A percentile compares a stretch with the other conserved stretches of the same genome.
Evolutionary conservation across 805 yeast genomes (phyloP).

Genomic region (Saccharomycopsis microspora): DNA sequence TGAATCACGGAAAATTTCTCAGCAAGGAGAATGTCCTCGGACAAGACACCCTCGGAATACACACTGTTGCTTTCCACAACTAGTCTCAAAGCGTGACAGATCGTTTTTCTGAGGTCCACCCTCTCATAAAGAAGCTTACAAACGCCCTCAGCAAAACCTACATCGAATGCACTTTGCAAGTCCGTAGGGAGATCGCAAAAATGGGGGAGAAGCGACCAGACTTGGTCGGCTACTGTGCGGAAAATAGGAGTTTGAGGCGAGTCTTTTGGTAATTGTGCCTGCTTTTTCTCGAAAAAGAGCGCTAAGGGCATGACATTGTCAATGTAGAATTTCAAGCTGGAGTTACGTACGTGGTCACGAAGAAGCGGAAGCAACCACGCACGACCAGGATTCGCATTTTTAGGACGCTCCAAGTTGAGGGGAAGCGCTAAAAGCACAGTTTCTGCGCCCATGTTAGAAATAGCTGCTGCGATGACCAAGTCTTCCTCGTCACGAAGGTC

Average conservation of each 20-base stretch:
- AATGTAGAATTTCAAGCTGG: conserved; percentile 55
- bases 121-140: conserved; percentile 66
- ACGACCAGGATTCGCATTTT: conserved; percentile 55
- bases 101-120: conserved; percentile 64
- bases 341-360: conserved; percentile 72
- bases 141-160: conserved; percentile 65
- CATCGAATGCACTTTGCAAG: conserved; percentile 49
- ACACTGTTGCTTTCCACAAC: conserved; percentile 67
- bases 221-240: conserved; percentile 78
- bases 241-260: conserved; percentile 69
- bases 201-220: conserved; percentile 84
- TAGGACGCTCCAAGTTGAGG: conserved; percentile 54
- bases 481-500: conserved; percentile 70
- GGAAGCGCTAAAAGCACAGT: conserved; percentile 67
- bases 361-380: conserved; percentile 92
- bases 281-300: conserved; percentile 39
- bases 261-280: conserved; percentile 34
- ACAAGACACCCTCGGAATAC: conserved; percentile 50
- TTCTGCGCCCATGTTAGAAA: conserved; percentile 79
- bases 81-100: conserved; percentile 71
- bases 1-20: conserved; percentile 47
- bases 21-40: conserved; percentile 45
- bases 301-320: conserved; percentile 56
- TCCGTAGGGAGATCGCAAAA: conserved; percentile 84
- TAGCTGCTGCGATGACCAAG: conserved; percentile 65